A percentile compares a stretch with the other conserved stretches of the same genome.
phyloP scores from a whole-genome alignment of 345 rosid species.

The Lepidium aucheri region DNA sequence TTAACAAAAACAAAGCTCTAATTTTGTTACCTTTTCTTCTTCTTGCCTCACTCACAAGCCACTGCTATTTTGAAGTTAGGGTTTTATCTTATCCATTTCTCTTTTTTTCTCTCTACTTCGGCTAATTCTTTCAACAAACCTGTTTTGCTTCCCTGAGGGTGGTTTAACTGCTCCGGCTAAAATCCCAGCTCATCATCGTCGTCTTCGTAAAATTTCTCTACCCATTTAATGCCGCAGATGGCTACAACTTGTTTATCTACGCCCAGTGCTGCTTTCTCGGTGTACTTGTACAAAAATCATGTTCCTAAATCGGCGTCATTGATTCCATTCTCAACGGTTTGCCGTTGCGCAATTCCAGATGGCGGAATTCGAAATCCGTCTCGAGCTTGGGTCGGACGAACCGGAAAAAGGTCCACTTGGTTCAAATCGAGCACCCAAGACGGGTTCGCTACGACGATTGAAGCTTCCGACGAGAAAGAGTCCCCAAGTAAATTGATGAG shows the following conservation, averaged over 20 bases:
- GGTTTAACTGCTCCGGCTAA: background rate
- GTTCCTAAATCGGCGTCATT: background rate
- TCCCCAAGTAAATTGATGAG: slow-evolving; percentile 12
- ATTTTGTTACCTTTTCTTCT: no score
- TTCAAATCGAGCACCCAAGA: background rate
- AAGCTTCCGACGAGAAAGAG: background rate
- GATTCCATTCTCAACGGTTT: slow-evolving; percentile 22
- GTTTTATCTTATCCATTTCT: background rate
- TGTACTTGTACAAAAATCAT: slow-evolving; percentile 1
- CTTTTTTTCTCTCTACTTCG: background rate
- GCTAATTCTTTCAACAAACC: no score
- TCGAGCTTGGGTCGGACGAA: slow-evolving; percentile 45
- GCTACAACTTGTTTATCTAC: no score
- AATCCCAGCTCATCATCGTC: no score
- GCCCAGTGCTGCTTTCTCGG: slow-evolving; percentile 5
- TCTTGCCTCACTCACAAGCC: background rate
- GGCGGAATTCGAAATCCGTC: slow-evolving; percentile 15
- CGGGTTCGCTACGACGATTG: slow-evolving; percentile 4
- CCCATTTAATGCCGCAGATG: no score
- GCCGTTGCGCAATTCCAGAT: slow-evolving; percentile 26
- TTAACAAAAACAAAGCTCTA: no score
- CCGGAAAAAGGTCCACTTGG: slow-evolving; percentile 28
- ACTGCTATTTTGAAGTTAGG: background rate
- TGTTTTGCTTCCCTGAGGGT: no score
- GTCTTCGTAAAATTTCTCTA: no score